Percentiles rank a stretch among this genome's conserved stretches.
Conservation (phyloP, 768 basidiomycete species). For the Boletus edulis region DNA sequence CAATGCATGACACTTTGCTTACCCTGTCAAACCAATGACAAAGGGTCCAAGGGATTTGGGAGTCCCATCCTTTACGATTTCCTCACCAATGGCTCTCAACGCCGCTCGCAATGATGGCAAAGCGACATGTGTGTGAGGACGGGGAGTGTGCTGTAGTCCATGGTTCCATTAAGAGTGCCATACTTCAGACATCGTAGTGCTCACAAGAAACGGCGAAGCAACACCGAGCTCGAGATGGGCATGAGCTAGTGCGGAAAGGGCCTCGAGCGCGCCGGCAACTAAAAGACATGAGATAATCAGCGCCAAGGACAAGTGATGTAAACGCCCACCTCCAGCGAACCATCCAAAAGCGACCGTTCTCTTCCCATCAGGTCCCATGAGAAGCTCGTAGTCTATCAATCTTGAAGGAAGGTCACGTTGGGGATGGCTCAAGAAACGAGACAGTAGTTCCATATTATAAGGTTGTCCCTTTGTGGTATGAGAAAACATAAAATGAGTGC, state of each 20-base stretch:
- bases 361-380: constrained; percentile 61
- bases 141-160: constrained; percentile 56
- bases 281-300: constrained; percentile 6
- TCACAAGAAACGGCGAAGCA: constrained; percentile 78
- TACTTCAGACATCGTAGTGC: constrained; percentile 20
- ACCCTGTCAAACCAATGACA: constrained; percentile 84
- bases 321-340: constrained; percentile 75
- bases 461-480: constrained; percentile 86
- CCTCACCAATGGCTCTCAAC: constrained; percentile 54
- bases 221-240: constrained; percentile 76
- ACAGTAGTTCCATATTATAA: constrained; percentile 81
- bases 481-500: constrained; percentile 89
- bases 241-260: constrained; percentile 74
- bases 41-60: constrained; percentile 70
- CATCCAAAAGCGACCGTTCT: constrained; percentile 89
- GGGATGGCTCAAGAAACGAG: constrained; percentile 50
- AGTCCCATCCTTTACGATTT: constrained; percentile 55
- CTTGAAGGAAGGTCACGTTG: constrained; percentile 36
- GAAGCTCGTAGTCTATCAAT: constrained; percentile 83
- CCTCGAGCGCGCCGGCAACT: constrained; percentile 87
- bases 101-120: constrained; percentile 50
- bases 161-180: neutral
- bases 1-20: constrained; percentile 12
- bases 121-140: constrained; percentile 72
- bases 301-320: neutral